A percentile compares a stretch with the other conserved stretches of the same genome.
Evolutionary conservation across 73 alveolate species (phyloP).

Genomic region (Stentor coeruleus): DNA sequence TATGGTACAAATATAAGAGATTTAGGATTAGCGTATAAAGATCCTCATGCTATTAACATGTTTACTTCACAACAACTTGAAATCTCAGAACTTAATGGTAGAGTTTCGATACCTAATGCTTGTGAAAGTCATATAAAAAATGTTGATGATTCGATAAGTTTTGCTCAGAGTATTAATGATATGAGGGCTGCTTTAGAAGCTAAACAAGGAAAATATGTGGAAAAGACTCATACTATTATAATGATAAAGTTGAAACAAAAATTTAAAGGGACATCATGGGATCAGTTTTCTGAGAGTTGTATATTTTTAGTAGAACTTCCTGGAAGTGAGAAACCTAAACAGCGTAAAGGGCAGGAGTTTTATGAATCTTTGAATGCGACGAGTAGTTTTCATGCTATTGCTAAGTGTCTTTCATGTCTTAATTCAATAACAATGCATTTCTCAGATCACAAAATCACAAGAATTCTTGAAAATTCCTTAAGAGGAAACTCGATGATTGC

Average conservation of each 20-base stretch:
- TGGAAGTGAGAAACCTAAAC: slow-evolving; percentile 34
- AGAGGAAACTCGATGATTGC: not conserved
- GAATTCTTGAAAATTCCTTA: not conserved
- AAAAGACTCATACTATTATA: slow-evolving; percentile 26
- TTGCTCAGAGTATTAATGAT: too few relatives aligned
- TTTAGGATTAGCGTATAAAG: slow-evolving; percentile 9
- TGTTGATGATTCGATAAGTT: too few relatives aligned
- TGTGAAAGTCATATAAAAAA: too few relatives aligned
- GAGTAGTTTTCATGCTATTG: slow-evolving; percentile 26
- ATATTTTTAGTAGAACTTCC: slow-evolving; percentile 33
- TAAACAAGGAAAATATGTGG: slow-evolving; percentile 23
- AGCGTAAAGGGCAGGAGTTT: slow-evolving; percentile 17
- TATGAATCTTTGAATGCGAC: slow-evolving; percentile 30
- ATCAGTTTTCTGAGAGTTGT: not conserved
- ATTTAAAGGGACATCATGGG: slow-evolving; percentile 4
- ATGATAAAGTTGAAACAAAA: slow-evolving; percentile 2
- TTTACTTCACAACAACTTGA: not conserved
- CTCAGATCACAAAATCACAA: slow-evolving; percentile 29
- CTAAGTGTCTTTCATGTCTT: not conserved
- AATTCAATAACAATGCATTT: slow-evolving; percentile 22
- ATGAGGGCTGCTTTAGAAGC: slow-evolving; percentile 20
- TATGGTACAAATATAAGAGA: not conserved
- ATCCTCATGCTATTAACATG: not conserved
- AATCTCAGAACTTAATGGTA: too few relatives aligned
- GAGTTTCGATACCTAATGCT: too few relatives aligned